phyloP scores from a whole-genome alignment of 2,329 filamentous ascomycete species.

The Colletotrichum trifolii region DNA sequence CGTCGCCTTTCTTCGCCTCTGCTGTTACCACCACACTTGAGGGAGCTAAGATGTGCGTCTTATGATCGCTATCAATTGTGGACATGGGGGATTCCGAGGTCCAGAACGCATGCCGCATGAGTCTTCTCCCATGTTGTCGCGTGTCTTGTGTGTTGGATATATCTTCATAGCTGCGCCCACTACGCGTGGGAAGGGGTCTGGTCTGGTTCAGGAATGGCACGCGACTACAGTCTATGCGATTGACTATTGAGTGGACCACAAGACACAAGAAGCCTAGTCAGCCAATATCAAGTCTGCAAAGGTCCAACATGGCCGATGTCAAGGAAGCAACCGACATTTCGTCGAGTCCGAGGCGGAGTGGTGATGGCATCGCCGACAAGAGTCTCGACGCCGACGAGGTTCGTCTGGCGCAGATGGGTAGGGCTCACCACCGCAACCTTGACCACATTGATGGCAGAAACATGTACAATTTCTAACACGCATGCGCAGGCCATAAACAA shows the following conservation, averaged over 20 bases:
- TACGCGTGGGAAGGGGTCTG: neutral
- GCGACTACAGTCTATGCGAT: slow-evolving; percentile 3
- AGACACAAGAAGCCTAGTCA: neutral
- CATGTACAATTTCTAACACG: slow-evolving; percentile 1
- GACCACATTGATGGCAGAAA: too few relatives aligned
- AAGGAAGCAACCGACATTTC: slow-evolving; percentile 21
- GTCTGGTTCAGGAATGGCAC: neutral
- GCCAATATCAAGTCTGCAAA: neutral
- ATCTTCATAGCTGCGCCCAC: slow-evolving; percentile 20
- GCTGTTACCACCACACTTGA: neutral
- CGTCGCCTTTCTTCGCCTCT: slow-evolving; percentile 16
- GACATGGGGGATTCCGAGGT: slow-evolving; percentile 15
- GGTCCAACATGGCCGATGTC: slow-evolving; percentile 19
- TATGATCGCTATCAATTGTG: slow-evolving; percentile 34
- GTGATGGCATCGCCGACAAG: slow-evolving; percentile 27
- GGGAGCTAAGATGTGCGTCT: slow-evolving; percentile 14
- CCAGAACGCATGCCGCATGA: slow-evolving; percentile 12
- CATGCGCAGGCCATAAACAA: slow-evolving; percentile 55
- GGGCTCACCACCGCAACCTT: neutral
- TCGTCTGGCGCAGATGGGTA: slow-evolving; percentile 57
- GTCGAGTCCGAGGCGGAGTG: slow-evolving; percentile 29
- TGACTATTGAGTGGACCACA: neutral
- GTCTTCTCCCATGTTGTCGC: neutral
- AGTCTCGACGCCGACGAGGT: slow-evolving; percentile 50
- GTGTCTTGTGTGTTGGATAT: slow-evolving; percentile 16